phyloP scores from a whole-genome alignment of 345 rosid genomes.

The Rhodamnia rubescens region DNA sequence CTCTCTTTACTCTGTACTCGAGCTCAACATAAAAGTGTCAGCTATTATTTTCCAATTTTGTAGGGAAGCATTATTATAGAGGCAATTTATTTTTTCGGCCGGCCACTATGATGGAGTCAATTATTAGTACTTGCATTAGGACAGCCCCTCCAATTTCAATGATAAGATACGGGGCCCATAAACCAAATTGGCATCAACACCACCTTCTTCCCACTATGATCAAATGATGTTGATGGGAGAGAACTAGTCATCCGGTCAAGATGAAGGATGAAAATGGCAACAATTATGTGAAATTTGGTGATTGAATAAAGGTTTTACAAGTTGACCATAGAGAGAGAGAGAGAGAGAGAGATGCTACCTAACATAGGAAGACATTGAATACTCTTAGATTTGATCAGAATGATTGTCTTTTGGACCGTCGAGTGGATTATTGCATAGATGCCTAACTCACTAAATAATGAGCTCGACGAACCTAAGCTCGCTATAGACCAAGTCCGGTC shows the following conservation, averaged over 20 bases:
- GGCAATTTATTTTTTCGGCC: not conserved
- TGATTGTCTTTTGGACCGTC: not conserved
- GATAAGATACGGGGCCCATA: not conserved
- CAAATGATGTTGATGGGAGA: not conserved
- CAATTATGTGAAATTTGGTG: not conserved
- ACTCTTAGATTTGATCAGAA: not conserved
- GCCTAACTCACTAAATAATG: not conserved
- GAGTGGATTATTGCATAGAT: not conserved
- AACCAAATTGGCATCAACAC: not conserved
- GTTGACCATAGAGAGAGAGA: not conserved
- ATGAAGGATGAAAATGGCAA: not conserved
- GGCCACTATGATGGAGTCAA: not conserved
- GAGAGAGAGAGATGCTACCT: not conserved
- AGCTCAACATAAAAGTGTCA: not conserved
- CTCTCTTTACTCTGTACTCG: not conserved
- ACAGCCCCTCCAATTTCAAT: not conserved
- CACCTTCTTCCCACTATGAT: not conserved
- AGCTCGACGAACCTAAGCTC: not conserved
- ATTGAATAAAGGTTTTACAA: not conserved
- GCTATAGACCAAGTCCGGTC: not conserved
- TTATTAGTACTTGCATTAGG: not conserved
- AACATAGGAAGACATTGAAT: not conserved
- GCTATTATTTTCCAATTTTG: not conserved
- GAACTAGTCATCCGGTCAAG: not conserved
- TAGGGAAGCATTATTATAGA: not conserved